Percentiles rank a stretch among this genome's conserved stretches.
Evolutionary conservation across 2,329 filamentous ascomycete genomes (phyloP).

Genomic region (Diplodia scrobiculata): DNA sequence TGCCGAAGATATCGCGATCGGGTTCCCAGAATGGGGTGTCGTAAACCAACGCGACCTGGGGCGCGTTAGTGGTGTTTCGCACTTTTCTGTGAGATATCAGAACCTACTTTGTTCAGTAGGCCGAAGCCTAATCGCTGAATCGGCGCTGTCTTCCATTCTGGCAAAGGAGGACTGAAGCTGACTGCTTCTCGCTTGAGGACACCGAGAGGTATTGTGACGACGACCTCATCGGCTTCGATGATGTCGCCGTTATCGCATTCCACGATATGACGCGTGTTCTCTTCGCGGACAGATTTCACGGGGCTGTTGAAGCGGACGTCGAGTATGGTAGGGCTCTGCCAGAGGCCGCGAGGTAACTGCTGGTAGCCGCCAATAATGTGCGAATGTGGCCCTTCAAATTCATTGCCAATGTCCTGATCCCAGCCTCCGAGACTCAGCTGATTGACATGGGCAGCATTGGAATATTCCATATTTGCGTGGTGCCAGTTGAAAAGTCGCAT

Average conservation of each 20-base stretch:
- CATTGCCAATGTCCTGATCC: conserved; percentile 97
- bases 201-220: conserved; percentile 86
- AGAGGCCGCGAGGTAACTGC: conserved; percentile 83
- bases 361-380: conserved; percentile 95
- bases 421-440: conserved; percentile 86
- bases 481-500: conserved; percentile 96
- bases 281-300: conserved; percentile 73
- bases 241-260: conserved; percentile 75
- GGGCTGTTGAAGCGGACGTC: conserved; percentile 73
- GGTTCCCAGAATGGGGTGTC: conserved; percentile 88
- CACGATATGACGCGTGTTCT: conserved; percentile 51
- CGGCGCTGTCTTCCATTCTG: conserved; percentile 77
- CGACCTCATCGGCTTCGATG: conserved; percentile 84
- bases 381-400: conserved; percentile 92
- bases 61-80: neutral
- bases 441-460: conserved; percentile 86
- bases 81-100: neutral
- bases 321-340: conserved; percentile 73
- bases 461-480: conserved; percentile 96
- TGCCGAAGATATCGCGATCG: conserved; percentile 87
- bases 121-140: conserved; percentile 88
- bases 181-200: conserved; percentile 83
- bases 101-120: conserved; percentile 77
- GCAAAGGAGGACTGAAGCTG: conserved; percentile 86
- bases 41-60: conserved; percentile 76